These are phyloP conservation scores for Trematosphaeria pertusa DNA, from an alignment of 2,329 filamentous ascomycete species.

Conservation along the genomic window DNA sequence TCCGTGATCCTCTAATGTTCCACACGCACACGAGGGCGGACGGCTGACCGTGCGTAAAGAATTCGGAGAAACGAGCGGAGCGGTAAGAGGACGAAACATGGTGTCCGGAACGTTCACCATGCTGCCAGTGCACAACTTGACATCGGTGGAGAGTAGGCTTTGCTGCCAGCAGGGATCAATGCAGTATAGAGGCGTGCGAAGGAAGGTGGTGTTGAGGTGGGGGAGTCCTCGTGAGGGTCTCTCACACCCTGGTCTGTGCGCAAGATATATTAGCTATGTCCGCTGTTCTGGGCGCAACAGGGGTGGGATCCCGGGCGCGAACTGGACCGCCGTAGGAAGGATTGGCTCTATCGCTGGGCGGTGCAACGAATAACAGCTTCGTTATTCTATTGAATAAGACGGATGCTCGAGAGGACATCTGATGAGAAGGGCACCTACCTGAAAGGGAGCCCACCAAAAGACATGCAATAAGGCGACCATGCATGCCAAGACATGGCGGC, in stretches of 20 bases:
- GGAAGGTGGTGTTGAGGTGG: conserved; percentile 22
- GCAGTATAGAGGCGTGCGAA: conserved; percentile 12
- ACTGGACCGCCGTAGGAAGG: conserved; percentile 1
- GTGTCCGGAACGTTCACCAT: too few relatives aligned
- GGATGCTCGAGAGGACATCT: conserved; percentile 24
- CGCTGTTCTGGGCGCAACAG: conserved; percentile 16
- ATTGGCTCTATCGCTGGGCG: conserved; percentile 18
- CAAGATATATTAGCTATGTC: conserved; percentile 32
- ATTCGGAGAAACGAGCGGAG: neutral
- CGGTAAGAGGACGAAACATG: too few relatives aligned
- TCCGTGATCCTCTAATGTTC: too few relatives aligned
- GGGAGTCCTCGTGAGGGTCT: conserved; percentile 23
- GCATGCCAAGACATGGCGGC: conserved; percentile 27
- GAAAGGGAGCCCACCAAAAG: conserved; percentile 15
- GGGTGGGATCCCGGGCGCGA: conserved; percentile 12
- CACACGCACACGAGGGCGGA: too few relatives aligned
- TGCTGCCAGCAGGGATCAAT: neutral
- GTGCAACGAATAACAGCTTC: conserved; percentile 23
- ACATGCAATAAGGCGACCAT: conserved; percentile 7
- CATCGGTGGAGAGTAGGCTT: neutral
- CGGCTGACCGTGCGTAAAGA: neutral
- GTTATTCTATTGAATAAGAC: conserved; percentile 25
- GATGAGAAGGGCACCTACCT: conserved; percentile 21
- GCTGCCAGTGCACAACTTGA: too few relatives aligned
- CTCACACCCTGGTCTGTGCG: conserved; percentile 22